Evolutionary conservation across 129 eudicot genomes (phyloP).

Genomic region (Flaveria linearis): DNA sequence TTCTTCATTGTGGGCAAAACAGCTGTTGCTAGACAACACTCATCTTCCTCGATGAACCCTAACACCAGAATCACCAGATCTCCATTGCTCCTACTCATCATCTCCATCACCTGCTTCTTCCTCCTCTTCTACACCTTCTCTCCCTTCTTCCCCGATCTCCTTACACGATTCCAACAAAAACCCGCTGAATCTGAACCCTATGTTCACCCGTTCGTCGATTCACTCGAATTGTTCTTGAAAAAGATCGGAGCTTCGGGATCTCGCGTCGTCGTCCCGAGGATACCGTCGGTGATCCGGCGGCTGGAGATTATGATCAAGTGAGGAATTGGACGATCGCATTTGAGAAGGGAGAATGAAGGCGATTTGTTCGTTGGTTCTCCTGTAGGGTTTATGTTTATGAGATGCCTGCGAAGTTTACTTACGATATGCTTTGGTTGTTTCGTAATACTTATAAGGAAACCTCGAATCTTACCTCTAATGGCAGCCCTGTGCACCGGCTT

Average conservation of each 20-base stretch:
- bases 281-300: conserved; percentile 24
- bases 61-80: conserved; percentile 45
- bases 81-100: conserved; percentile 41
- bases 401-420: conserved; percentile 86
- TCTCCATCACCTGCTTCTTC: conserved; percentile 45
- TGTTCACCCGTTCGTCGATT: conserved; percentile 65
- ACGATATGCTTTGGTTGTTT: conserved; percentile 78
- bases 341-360: conserved; percentile 50
- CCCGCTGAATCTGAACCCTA: conserved; percentile 47
- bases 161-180: conserved; percentile 24
- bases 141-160: conserved; percentile 42
- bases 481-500: conserved; percentile 92
- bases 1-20: conserved; percentile 26
- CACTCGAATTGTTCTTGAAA: conserved; percentile 63
- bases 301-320: conserved; percentile 35
- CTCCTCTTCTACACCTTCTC: conserved; percentile 54
- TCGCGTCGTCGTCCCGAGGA: conserved; percentile 41
- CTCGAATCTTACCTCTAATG: conserved; percentile 82
- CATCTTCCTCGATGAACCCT: conserved; percentile 30
- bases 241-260: conserved; percentile 14
- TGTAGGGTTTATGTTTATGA: conserved; percentile 88
- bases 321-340: conserved; percentile 50
- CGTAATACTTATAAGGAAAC: conserved; percentile 63
- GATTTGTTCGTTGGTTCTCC: conserved; percentile 24
- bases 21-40: conserved; percentile 63